Percentiles rank a stretch among this genome's conserved stretches.
Evolutionary conservation across 805 yeast genomes (phyloP).

Genomic region (Suhomyces xylopsoci): DNA sequence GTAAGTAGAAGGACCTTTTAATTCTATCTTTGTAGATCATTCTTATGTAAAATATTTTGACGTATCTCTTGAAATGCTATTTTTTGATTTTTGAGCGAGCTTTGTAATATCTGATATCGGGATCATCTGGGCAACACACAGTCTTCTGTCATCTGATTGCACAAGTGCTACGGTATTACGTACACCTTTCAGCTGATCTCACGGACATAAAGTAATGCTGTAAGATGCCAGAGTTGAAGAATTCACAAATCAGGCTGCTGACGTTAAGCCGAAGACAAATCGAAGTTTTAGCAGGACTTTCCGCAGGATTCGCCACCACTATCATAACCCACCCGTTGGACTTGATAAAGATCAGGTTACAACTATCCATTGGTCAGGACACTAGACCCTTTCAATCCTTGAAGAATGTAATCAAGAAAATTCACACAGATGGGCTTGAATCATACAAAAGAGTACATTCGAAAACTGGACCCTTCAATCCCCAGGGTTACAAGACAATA

Average conservation of each 20-base stretch:
- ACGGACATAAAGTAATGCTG: neutral
- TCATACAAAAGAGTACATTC: conserved; percentile 6
- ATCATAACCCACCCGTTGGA: conserved; percentile 86
- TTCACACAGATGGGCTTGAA: conserved; percentile 17
- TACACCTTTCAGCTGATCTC: neutral
- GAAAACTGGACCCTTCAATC: neutral
- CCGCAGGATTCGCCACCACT: conserved; percentile 82
- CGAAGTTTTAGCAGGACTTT: conserved; percentile 67
- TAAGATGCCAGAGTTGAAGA: neutral
- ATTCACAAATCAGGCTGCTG: neutral
- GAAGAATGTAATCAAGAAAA: conserved; percentile 15
- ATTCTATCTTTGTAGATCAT: neutral
- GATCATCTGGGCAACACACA: neutral
- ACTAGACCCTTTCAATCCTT: conserved; percentile 19
- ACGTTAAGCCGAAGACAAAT: conserved; percentile 26
- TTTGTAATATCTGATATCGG: neutral
- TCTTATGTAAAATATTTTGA: neutral
- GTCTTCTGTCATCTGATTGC: neutral
- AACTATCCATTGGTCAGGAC: conserved; percentile 38
- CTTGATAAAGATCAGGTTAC: conserved; percentile 77
- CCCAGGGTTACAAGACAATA: neutral
- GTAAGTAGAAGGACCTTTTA: neutral
- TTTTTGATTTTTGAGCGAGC: neutral
- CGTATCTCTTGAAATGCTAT: neutral
- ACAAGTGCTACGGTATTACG: neutral